Base-by-base conservation (phyloP, 2,329 filamentous ascomycete genomes). In the Neoascochyta sp. region DNA sequence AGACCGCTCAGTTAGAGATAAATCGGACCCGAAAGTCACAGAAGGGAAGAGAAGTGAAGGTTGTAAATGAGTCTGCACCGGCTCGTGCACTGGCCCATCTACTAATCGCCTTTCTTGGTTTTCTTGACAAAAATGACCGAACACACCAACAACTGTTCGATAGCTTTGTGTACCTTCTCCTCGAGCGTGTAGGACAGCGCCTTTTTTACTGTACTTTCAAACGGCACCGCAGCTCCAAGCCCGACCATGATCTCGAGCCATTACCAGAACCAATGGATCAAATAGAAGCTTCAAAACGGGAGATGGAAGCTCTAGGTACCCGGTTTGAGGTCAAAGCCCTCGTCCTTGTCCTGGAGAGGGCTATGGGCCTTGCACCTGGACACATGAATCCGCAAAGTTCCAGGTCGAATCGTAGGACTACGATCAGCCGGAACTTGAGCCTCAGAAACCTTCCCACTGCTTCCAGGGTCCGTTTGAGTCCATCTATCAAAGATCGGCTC, bases 121-220 rank as follows among this genome's bases (percentile, higher is more conserved):
- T 55, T 9, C 52, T 69, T 2, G 60, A 66, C 16, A 45, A 61
- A 16, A 57, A 52, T 7, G 41, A 56, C 11, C 33, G 47, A 4
- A 22, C 52, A 8, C 65, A 70, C 22, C 57, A 58, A 16, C 45
- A 60, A 12, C 38, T 71, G 1, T 69, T 69, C 29, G 67, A 70
- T 47, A 66, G 65, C 3, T 63, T 68, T 18, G 47, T 62, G 2
- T 70, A 61, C 31, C 43, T 63, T 9, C 36, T 69, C 1, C 46
- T 70, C 3, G 55, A 67, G 14, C 58, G 55, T 12, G 46, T 67
- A 1, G 66, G 66, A 4, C 50, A 54, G 12, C 50, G 51, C 1
- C 45, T 70, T 3, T 68, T 61, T 33, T 52, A 60, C 23, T 56
- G 52, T 22, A 60, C 59, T 0, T 69, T 71, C 31, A 62, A 60